Evolutionary conservation across 768 basidiomycete genomes (phyloP), one percentile per base, ranked within the genome.

Genomic region (Zangia roseola): DNA sequence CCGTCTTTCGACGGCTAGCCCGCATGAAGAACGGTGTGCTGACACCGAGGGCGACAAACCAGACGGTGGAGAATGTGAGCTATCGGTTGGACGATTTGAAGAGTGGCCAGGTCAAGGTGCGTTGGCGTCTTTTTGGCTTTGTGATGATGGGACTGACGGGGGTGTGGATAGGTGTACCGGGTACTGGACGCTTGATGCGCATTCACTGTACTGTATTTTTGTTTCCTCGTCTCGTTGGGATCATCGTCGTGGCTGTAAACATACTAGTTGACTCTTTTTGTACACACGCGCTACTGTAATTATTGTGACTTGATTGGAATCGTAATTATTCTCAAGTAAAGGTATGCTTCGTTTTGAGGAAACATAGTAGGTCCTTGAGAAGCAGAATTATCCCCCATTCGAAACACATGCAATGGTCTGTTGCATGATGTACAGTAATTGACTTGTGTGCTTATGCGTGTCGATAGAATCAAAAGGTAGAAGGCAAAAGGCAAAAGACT

Each of bases 41-140:
- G 54, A 67, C 62, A 59, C 64, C 67, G 62, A 69, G 64, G 65
- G 63, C 55, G 53, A 59, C 57, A 37, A 31, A 13, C 14, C 60
- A 78, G 77, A 80, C 73, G 54, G 84, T 92, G 25, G 91, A 92
- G 60, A 76, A 74, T 42, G 84, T 81, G n/a, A 93, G 87, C 59
- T 95, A 94, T 71, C 79, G 89, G 47, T 69, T 93, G 65, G 91
- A 94, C 35, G 93, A 94, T 73, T 63, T 94, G 59, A 94, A 94
- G 73, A 88, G 83, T 59, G 93, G 93, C 10, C 70, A 74, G 21
- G 79, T 92, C 36, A 87, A 90, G 80, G 91, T 91, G 50, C 34
- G 51, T 40, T 23, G 10, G 1, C 19, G 30, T n/a, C n/a, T n/a
- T n/a, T 34, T 28, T 26, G 26, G 8, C 17, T 41, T 21, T 38